Conservation (phyloP, 768 basidiomycete species). For the Calocybe cyanea region DNA sequence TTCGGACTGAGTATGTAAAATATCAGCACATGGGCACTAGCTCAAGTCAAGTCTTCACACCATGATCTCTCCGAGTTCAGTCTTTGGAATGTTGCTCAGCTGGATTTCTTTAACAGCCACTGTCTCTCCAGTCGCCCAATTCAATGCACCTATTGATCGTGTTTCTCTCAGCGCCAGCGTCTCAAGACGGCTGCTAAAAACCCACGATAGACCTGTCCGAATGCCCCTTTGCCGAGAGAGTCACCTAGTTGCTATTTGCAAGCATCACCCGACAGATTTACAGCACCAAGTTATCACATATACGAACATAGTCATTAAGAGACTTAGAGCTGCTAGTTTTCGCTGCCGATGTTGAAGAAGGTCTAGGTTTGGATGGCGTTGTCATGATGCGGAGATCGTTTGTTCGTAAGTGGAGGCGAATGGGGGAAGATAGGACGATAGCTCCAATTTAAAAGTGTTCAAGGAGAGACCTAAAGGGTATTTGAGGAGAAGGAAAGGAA, state of each 20-base stretch:
- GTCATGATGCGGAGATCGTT: conserved; percentile 28
- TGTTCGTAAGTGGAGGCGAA: conserved; percentile 6
- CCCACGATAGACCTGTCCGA: conserved; percentile 95
- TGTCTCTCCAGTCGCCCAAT: conserved; percentile 96
- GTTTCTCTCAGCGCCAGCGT: conserved; percentile 8
- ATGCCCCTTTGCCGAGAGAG: conserved; percentile 93
- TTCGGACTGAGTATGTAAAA: conserved; percentile 62
- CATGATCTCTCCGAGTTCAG: conserved; percentile 97
- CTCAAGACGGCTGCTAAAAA: conserved; percentile 17
- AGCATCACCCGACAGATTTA: conserved; percentile 1
- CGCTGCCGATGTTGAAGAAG: conserved; percentile 30
- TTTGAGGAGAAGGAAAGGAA: conserved; percentile 6
- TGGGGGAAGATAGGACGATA: too few relatives aligned
- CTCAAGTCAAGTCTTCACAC: conserved; percentile 38
- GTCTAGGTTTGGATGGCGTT: conserved; percentile 30
- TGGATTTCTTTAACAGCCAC: conserved; percentile 99
- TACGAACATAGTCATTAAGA: conserved; percentile 63
- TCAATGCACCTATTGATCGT: conserved; percentile 63
- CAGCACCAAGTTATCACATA: conserved; percentile 1
- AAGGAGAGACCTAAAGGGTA: conserved; percentile 16
- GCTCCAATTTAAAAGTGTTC: conserved; percentile 16
- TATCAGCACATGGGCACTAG: conserved; percentile 8
- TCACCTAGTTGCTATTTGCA: conserved; percentile 87
- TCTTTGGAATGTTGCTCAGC: conserved; percentile 88
- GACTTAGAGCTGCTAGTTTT: conserved; percentile 45